Evolutionary conservation across 495 filamentous ascomycete species (phyloP).

Genomic region (Umbilicaria muhlenbergii): DNA sequence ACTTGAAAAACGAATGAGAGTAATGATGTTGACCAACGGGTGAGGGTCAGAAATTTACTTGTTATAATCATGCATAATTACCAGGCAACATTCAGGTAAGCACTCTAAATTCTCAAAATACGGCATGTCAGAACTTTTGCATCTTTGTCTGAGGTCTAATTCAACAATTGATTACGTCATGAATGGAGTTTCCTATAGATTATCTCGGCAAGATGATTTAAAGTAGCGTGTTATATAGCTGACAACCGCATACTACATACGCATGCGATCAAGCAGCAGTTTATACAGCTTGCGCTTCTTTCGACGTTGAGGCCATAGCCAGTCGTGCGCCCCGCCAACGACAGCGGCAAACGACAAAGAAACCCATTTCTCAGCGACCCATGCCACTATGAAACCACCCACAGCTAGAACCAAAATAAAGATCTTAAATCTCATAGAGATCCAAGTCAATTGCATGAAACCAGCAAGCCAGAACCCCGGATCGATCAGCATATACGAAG

Average conservation of each 20-base stretch:
- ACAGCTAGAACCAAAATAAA: constrained; percentile 54
- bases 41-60: no score
- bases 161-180: background rate
- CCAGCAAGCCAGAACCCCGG: constrained; percentile 49
- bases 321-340: constrained; percentile 41
- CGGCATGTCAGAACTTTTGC: constrained; percentile 2
- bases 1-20: background rate
- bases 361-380: constrained; percentile 50
- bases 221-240: no score
- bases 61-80: background rate
- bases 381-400: constrained; percentile 48
- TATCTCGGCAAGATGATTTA: background rate
- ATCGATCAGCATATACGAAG: constrained; percentile 60
- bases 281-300: constrained; percentile 88
- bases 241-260: constrained; percentile 14
- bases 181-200: constrained; percentile 3
- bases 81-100: background rate
- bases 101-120: background rate
- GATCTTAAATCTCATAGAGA: constrained; percentile 53
- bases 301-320: constrained; percentile 34
- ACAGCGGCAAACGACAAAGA: constrained; percentile 56
- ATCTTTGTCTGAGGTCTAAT: background rate
- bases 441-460: constrained; percentile 73
- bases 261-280: constrained; percentile 58
- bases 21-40: no score